These are phyloP conservation scores for Mycena vulgaris DNA, from an alignment of 768 basidiomycete genomes.

Conservation along the genomic window DNA sequence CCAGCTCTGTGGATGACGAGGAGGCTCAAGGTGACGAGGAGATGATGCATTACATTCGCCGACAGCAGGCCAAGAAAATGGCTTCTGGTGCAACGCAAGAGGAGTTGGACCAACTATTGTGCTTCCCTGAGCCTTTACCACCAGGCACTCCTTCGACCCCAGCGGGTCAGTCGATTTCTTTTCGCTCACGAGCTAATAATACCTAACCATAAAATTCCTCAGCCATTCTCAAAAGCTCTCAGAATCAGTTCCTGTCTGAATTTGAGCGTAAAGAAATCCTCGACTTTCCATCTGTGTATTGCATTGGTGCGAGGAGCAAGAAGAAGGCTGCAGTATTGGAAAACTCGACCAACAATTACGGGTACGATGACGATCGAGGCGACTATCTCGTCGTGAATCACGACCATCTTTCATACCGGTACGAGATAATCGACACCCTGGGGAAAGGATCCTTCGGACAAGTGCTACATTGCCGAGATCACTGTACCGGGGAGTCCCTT, in stretches of 20 bases:
- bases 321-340: slow-evolving; percentile 88
- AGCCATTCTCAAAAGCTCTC: slow-evolving; percentile 79
- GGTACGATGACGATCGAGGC: slow-evolving; percentile 98
- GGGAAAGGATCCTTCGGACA: slow-evolving; percentile 99
- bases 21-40: slow-evolving; percentile 94
- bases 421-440: slow-evolving; percentile 91
- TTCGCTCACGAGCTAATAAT: neutral
- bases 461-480: slow-evolving; percentile 95
- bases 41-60: slow-evolving; percentile 94
- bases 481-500: slow-evolving; percentile 95
- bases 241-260: slow-evolving; percentile 82
- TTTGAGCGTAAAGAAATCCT: slow-evolving; percentile 94
- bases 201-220: slow-evolving; percentile 17
- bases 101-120: slow-evolving; percentile 89
- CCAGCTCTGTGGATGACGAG: slow-evolving; percentile 86
- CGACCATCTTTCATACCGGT: slow-evolving; percentile 98
- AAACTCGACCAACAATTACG: slow-evolving; percentile 86
- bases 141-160: slow-evolving; percentile 79
- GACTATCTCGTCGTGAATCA: slow-evolving; percentile 93
- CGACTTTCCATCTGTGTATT: slow-evolving; percentile 90
- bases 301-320: slow-evolving; percentile 80
- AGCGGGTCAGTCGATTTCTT: slow-evolving; percentile 66
- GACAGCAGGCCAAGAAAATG: slow-evolving; percentile 91
- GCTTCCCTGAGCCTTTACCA: slow-evolving; percentile 91
- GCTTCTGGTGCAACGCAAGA: slow-evolving; percentile 88